Conservation (phyloP, 1,284 basidiomycete species). For the Ganoderma meredithae region DNA sequence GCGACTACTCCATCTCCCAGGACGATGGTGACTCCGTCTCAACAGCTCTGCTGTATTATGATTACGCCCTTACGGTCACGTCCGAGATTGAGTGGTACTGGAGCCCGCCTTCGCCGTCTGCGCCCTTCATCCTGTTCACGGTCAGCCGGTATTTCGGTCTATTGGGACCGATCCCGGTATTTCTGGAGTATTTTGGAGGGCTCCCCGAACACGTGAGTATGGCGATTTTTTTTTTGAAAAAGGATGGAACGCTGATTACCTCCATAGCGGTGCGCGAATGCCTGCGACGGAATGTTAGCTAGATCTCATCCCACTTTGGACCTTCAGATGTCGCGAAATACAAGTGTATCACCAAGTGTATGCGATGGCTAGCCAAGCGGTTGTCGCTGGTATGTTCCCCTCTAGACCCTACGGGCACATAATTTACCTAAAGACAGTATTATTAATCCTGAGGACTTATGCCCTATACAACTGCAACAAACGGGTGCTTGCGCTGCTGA, state of each 20-base stretch:
- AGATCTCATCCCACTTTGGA: neutral
- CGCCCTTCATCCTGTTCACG: constrained; percentile 25
- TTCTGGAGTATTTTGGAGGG: constrained; percentile 30
- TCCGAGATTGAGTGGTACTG: constrained; percentile 29
- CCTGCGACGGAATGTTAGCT: neutral
- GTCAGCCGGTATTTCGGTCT: constrained; percentile 30
- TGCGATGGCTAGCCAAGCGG: constrained; percentile 22
- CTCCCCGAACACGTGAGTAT: constrained; percentile 24
- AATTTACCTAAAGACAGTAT: constrained; percentile 11
- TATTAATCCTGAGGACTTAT: constrained; percentile 31
- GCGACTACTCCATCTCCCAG: neutral
- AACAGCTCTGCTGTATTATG: constrained; percentile 28
- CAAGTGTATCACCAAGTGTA: constrained; percentile 28
- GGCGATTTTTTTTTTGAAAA: too few species aligned
- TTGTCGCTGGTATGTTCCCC: constrained; percentile 18
- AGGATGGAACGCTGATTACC: neutral
- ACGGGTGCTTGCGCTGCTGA: constrained; percentile 23
- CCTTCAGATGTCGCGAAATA: constrained; percentile 25
- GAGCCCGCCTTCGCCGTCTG: constrained; percentile 20
- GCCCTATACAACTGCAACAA: constrained; percentile 33
- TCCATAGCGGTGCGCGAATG: constrained; percentile 11
- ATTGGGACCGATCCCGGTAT: constrained; percentile 30
- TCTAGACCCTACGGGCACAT: too few species aligned
- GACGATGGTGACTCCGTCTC: neutral
- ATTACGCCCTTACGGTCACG: constrained; percentile 26